Conservation (phyloP, 164 flowering plant genomes). For the Chimonanthus praecox region DNA sequence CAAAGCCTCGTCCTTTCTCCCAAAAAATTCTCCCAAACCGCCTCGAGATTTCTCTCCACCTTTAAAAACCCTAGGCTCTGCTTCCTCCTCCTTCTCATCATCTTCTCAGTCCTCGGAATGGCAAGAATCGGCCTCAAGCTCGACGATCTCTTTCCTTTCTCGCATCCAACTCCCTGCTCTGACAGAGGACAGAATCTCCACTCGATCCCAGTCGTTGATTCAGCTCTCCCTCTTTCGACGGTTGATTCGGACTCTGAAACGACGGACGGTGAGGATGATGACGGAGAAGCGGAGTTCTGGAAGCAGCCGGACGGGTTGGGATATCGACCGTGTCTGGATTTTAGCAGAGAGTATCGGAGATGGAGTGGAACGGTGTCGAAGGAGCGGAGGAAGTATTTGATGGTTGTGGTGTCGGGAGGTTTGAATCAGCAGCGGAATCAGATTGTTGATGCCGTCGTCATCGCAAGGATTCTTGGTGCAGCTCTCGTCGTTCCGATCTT, state of each 20-base stretch:
- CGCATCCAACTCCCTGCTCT: constrained; percentile 36
- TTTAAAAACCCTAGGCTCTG: constrained; percentile 35
- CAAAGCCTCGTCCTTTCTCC: constrained; percentile 37
- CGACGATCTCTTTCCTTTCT: constrained; percentile 32
- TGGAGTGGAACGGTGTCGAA: constrained; percentile 34
- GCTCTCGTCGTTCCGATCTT: constrained; percentile 83
- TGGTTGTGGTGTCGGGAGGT: constrained; percentile 95
- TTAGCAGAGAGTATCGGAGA: constrained; percentile 47
- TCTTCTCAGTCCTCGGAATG: constrained; percentile 51
- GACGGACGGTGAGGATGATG: not conserved
- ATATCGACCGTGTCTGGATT: constrained; percentile 65
- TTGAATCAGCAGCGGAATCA: constrained; percentile 98
- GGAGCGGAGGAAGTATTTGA: constrained; percentile 59
- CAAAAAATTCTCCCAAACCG: constrained; percentile 24
- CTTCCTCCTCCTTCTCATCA: constrained; percentile 23
- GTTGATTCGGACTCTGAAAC: not conserved
- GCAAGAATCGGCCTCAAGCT: constrained; percentile 34
- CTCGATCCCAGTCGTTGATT: not conserved
- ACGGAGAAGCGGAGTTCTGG: constrained; percentile 48
- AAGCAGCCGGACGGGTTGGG: constrained; percentile 83
- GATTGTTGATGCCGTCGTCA: constrained; percentile 94
- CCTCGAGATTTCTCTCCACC: constrained; percentile 9
- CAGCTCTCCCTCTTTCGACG: not conserved
- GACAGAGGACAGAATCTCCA: not conserved
- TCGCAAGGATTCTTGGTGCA: constrained; percentile 94